Percentiles rank a stretch among this genome's conserved stretches.
These are phyloP conservation scores for Trametes cingulata DNA, from an alignment of 768 basidiomycete species.

Conservation along the genomic window DNA sequence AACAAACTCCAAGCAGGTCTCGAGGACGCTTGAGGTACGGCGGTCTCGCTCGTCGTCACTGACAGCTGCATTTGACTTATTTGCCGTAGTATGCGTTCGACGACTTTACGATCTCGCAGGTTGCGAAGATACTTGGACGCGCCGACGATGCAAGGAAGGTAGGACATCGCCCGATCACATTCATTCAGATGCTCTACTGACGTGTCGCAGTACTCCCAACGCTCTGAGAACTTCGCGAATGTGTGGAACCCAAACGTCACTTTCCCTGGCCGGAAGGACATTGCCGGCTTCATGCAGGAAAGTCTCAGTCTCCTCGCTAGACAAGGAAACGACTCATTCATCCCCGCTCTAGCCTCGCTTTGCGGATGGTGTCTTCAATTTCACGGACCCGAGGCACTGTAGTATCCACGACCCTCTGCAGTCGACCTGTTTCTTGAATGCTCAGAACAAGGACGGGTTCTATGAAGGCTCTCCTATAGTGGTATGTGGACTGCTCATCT, in stretches of 20 bases:
- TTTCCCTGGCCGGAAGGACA: conserved; percentile 45
- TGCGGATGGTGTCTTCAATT: conserved; percentile 58
- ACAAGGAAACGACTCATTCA: not conserved
- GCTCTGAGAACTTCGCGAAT: conserved; percentile 58
- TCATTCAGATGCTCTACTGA: not conserved
- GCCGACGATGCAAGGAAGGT: conserved; percentile 54
- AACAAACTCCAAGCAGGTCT: conserved; percentile 62
- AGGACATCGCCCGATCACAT: not conserved
- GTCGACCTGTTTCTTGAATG: conserved; percentile 61
- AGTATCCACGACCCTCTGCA: conserved; percentile 59
- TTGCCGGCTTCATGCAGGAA: conserved; percentile 65
- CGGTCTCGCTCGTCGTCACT: no score
- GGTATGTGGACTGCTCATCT: conserved; percentile 31
- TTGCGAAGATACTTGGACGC: conserved; percentile 55
- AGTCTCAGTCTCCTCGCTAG: not conserved
- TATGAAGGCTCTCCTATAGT: conserved; percentile 66
- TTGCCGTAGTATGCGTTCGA: conserved; percentile 55
- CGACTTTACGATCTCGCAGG: conserved; percentile 66
- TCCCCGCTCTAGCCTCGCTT: conserved; percentile 46
- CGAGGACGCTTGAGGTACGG: conserved; percentile 57
- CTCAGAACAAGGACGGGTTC: conserved; percentile 58
- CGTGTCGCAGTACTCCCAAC: conserved; percentile 46
- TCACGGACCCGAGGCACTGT: conserved; percentile 67
- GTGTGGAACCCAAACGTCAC: conserved; percentile 60
- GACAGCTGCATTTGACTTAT: not conserved